Percentiles rank a stretch among this genome's conserved stretches.
These are phyloP conservation scores for Sapria himalayana DNA, from an alignment of 345 rosid genomes.

Conservation along the genomic window DNA sequence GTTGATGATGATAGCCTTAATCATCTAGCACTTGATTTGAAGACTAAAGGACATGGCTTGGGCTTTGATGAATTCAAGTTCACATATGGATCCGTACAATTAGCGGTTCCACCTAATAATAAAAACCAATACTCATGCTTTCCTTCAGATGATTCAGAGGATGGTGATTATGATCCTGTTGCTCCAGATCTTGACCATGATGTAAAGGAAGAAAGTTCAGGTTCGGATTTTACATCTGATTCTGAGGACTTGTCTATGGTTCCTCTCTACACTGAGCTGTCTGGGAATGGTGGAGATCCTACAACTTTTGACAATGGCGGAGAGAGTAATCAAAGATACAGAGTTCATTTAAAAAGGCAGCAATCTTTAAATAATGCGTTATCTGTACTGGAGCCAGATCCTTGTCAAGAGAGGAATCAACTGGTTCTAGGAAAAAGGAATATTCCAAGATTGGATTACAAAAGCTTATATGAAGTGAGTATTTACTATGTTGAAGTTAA, in stretches of 20 bases:
- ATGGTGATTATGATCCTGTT: slow-evolving; percentile 59
- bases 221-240: slow-evolving; percentile 63
- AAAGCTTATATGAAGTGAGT: slow-evolving; percentile 71
- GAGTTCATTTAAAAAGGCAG: slow-evolving; percentile 11
- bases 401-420: slow-evolving; percentile 16
- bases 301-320: slow-evolving; percentile 4
- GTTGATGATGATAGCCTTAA: slow-evolving; percentile 54
- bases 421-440: slow-evolving; percentile 32
- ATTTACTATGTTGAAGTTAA: no score
- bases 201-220: slow-evolving; percentile 29
- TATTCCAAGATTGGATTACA: slow-evolving; percentile 70
- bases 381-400: slow-evolving; percentile 19
- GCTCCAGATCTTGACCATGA: slow-evolving; percentile 25
- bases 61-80: slow-evolving; percentile 43
- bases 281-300: slow-evolving; percentile 16
- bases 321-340: slow-evolving; percentile 11
- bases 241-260: slow-evolving; percentile 42
- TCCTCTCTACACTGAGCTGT: slow-evolving; percentile 10
- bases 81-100: slow-evolving; percentile 36
- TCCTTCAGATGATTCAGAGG: slow-evolving; percentile 88
- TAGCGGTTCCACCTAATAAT: slow-evolving; percentile 16
- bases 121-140: slow-evolving; percentile 23
- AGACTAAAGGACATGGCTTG: slow-evolving; percentile 26
- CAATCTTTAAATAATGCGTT: slow-evolving; percentile 10
- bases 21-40: slow-evolving; percentile 17